Percentiles rank a stretch among this genome's conserved stretches.
These are phyloP conservation scores for Periconia sp. DNA, from an alignment of 2,329 filamentous ascomycete species.

Conservation along the genomic window DNA sequence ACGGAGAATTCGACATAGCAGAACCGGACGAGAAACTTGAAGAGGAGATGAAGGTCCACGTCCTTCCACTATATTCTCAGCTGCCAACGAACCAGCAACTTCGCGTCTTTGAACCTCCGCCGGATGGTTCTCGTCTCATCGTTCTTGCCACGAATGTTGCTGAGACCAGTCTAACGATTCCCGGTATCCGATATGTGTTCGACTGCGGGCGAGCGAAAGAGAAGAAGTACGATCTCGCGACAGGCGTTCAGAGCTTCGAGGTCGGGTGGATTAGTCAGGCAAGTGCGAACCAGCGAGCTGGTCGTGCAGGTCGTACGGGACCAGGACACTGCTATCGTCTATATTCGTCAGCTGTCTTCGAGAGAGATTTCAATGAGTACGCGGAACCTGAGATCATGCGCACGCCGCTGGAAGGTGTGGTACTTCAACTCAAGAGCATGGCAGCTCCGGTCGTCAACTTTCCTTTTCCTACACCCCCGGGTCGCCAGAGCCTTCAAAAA, in stretches of 20 bases:
- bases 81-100: constrained; percentile 90
- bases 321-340: constrained; percentile 95
- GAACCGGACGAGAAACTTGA: constrained; percentile 68
- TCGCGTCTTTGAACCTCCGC: constrained; percentile 83
- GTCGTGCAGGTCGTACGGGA: constrained; percentile 92
- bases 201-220: constrained; percentile 94
- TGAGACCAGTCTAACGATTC: constrained; percentile 96
- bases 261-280: constrained; percentile 98
- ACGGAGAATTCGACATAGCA: constrained; percentile 69
- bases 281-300: constrained; percentile 87
- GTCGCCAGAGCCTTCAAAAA: constrained; percentile 74
- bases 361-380: constrained; percentile 85
- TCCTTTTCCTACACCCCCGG: constrained; percentile 91
- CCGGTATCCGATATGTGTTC: constrained; percentile 93
- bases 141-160: constrained; percentile 96
- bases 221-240: constrained; percentile 83
- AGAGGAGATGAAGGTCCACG: constrained; percentile 72
- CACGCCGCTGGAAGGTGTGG: constrained; percentile 87
- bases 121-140: constrained; percentile 82
- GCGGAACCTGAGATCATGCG: constrained; percentile 86
- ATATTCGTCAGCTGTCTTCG: constrained; percentile 93
- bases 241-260: constrained; percentile 93
- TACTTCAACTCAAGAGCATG: constrained; percentile 94
- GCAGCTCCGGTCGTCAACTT: constrained; percentile 91
- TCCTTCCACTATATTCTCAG: constrained; percentile 93